Conservation (phyloP, 345 rosid species). For the Physaria fendleri region DNA sequence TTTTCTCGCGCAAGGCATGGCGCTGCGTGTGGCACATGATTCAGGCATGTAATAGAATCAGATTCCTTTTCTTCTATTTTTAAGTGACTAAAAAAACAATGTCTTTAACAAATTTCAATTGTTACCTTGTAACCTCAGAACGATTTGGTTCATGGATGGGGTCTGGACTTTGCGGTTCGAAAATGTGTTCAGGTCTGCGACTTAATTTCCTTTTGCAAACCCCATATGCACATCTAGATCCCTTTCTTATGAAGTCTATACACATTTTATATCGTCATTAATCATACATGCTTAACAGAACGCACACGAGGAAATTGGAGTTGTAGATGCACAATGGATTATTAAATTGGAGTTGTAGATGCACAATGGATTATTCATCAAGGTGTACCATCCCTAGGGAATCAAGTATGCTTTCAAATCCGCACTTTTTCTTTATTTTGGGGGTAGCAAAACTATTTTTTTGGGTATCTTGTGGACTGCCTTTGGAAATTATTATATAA, state of each 20-base stretch:
- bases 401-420: slow-evolving; percentile 41
- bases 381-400: slow-evolving; percentile 63
- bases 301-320: slow-evolving; percentile 66
- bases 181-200: slow-evolving; percentile 55
- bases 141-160: slow-evolving; percentile 81
- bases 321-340: slow-evolving; percentile 69
- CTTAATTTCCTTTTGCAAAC: neutral
- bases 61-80: neutral
- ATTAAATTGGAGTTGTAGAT: slow-evolving; percentile 65
- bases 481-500: neutral
- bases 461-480: neutral
- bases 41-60: slow-evolving; percentile 41
- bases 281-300: slow-evolving; percentile 27
- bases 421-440: neutral
- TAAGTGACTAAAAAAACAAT: neutral
- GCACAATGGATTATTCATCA: slow-evolving; percentile 67
- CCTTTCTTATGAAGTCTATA: neutral
- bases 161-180: slow-evolving; percentile 62
- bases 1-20: slow-evolving; percentile 91
- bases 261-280: neutral
- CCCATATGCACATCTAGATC: neutral
- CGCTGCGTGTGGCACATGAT: slow-evolving; percentile 96
- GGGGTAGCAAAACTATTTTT: neutral
- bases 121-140: slow-evolving; percentile 35
- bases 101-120: neutral